Evolutionary conservation across 805 yeast species (phyloP), one percentile per base, ranked within the genome.

Genomic region (Zygosaccharomyces pseudorouxii): DNA sequence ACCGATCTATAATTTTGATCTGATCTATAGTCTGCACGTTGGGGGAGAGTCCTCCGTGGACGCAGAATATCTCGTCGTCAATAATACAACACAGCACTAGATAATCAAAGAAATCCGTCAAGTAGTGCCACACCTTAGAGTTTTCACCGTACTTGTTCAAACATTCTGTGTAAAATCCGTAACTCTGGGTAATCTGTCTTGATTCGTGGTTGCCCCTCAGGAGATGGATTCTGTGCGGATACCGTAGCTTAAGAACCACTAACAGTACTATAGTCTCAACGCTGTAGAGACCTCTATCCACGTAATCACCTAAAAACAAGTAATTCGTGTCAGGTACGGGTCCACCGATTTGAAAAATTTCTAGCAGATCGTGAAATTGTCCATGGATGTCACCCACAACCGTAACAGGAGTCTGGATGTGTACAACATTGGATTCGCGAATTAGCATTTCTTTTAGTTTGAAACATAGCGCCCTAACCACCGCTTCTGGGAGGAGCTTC

Each of bases 351-450:
- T 84, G 81, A 69, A 93, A 93, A 29, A 93, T 89, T 65, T 93
- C 99, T 27, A 93, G 68, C 47, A 93, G 71, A 65, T 93, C 99
- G 64, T 90, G 95, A 62, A 87, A 93, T 68, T 93, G 99, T 7
- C 98, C 99, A 60, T 93, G 99, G 40, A 93, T 92, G 63, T 93
- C 99, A 1, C 99, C 99, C 4, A 93, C 97, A 6, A 93, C 88
- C 0, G 98, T 89, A 9, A 93, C 88, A 1, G 99, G 99, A 2
- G 95, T 79, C 30, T 74, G 72, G 6, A 93, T 73, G 38, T 88
- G 85, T 43, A 92, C 88, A 31, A 93, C 95, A 62, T 93, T 93
- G 51, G 95, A 84, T 56, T 88, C 96, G 35, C 75, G 71, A 16
- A 90, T 74, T 43, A 93, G 74, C 51, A 86, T 79, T 48, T 89